These are phyloP conservation scores for Boletus pseudo-olivaceus DNA, from an alignment of 768 basidiomycete genomes.

Conservation along the genomic window DNA sequence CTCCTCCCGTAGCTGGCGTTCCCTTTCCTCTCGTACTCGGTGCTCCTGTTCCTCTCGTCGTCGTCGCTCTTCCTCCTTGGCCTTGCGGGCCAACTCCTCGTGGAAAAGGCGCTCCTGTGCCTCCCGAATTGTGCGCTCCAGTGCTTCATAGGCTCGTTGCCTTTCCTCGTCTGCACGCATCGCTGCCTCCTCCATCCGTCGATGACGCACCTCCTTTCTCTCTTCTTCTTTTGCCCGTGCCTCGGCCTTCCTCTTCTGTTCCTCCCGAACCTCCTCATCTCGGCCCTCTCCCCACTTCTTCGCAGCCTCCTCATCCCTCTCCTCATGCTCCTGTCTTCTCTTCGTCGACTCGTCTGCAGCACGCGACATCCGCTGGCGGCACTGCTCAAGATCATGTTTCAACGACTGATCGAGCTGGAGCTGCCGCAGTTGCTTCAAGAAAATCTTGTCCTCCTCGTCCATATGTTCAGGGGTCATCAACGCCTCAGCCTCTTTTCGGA, in stretches of 20 bases:
- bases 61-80: constrained; percentile 13
- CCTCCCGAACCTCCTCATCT: constrained; percentile 14
- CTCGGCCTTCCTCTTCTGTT: constrained; percentile 15
- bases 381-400: constrained; percentile 16
- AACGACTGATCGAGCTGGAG: constrained; percentile 15
- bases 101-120: constrained; percentile 17
- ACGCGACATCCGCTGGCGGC: constrained; percentile 20
- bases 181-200: constrained; percentile 11
- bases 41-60: constrained; percentile 13
- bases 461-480: constrained; percentile 17
- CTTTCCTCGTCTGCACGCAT: constrained; percentile 13
- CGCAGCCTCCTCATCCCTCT: constrained; percentile 19
- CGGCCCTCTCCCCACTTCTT: constrained; percentile 14
- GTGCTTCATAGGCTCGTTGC: constrained; percentile 18
- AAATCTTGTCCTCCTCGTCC: constrained; percentile 21
- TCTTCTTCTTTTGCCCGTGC: constrained; percentile 16
- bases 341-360: constrained; percentile 16
- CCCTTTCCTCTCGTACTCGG: constrained; percentile 1
- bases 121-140: constrained; percentile 22
- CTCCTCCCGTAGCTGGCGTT: constrained; percentile 12
- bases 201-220: neutral
- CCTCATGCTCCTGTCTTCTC: constrained; percentile 14
- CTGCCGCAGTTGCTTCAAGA: constrained; percentile 20
- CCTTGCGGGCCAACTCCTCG: constrained; percentile 4
- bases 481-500: constrained; percentile 13